Evolutionary conservation across 2,329 filamentous ascomycete genomes (phyloP).

Genomic region (Cercospora zeae-maydis): DNA sequence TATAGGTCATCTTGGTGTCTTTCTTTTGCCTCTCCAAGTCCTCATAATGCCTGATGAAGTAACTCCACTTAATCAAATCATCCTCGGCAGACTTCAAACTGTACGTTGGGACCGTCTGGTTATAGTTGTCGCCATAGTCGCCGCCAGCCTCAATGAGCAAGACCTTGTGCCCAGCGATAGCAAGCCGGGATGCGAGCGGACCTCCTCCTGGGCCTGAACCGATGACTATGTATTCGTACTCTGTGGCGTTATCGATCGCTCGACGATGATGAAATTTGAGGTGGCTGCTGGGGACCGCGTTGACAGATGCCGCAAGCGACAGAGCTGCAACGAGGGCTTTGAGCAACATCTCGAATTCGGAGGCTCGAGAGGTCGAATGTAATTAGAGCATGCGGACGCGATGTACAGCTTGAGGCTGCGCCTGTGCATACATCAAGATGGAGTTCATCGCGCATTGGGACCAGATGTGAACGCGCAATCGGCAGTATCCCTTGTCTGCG

Average conservation of each 20-base stretch:
- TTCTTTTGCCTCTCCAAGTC: slow-evolving; percentile 52
- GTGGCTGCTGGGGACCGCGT: background rate
- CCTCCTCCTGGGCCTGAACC: slow-evolving; percentile 60
- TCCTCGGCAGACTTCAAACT: slow-evolving; percentile 55
- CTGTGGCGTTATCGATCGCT: slow-evolving; percentile 9
- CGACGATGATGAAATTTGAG: background rate
- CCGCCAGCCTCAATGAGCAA: slow-evolving; percentile 60
- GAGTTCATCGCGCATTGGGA: background rate
- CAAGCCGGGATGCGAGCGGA: slow-evolving; percentile 57
- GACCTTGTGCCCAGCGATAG: slow-evolving; percentile 56
- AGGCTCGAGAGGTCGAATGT: background rate
- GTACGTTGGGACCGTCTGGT: slow-evolving; percentile 55
- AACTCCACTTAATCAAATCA: slow-evolving; percentile 58
- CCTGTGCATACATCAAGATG: background rate
- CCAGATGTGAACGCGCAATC: background rate
- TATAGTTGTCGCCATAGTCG: slow-evolving; percentile 49
- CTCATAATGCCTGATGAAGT: slow-evolving; percentile 61
- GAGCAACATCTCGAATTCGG: background rate
- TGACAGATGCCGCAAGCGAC: background rate
- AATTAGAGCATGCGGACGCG: background rate
- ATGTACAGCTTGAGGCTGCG: background rate
- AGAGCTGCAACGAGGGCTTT: background rate
- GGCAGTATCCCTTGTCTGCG: background rate
- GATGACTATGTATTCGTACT: slow-evolving; percentile 61
- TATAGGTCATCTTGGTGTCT: slow-evolving; percentile 59